Evolutionary conservation across 2,329 filamentous ascomycete species (phyloP).

Genomic region (Trichoderma atroviride): DNA sequence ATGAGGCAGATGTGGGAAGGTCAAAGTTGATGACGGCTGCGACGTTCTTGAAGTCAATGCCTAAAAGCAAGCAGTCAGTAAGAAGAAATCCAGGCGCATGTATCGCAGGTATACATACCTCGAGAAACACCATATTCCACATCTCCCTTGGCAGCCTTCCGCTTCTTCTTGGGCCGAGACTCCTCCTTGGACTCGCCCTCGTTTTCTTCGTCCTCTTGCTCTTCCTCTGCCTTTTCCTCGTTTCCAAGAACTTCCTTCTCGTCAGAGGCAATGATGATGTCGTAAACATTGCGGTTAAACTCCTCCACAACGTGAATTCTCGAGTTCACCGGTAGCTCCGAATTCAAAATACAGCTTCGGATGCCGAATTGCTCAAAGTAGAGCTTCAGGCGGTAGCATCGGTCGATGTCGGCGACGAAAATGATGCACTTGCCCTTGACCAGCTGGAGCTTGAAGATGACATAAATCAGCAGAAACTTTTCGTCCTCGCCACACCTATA

Average conservation of each 20-base stretch:
- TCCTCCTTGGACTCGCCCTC: conserved; percentile 34
- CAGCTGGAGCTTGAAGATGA: conserved; percentile 92
- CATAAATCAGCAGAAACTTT: conserved; percentile 89
- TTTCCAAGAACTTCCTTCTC: conserved; percentile 82
- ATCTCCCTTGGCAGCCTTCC: conserved; percentile 63
- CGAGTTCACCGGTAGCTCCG: conserved; percentile 89
- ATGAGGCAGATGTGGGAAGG: conserved; percentile 82
- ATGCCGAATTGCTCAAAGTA: conserved; percentile 98
- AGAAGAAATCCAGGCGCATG: not conserved
- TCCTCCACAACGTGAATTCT: conserved; percentile 93
- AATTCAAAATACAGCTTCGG: conserved; percentile 90
- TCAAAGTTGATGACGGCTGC: conserved; percentile 97
- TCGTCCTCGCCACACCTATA: conserved; percentile 87
- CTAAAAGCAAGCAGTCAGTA: conserved; percentile 33
- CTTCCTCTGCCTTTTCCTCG: conserved; percentile 50
- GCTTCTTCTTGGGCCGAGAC: conserved; percentile 37
- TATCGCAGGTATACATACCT: conserved; percentile 51
- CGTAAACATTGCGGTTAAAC: conserved; percentile 95
- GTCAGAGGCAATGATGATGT: conserved; percentile 96
- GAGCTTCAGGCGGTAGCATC: conserved; percentile 87
- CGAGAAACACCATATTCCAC: conserved; percentile 94
- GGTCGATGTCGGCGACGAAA: conserved; percentile 80
- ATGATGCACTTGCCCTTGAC: conserved; percentile 85
- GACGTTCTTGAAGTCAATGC: conserved; percentile 94
- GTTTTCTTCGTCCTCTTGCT: conserved; percentile 42